Percentiles rank a stretch among this genome's conserved stretches.
These are phyloP conservation scores for Aureobasidium musti DNA, from an alignment of 2,329 filamentous ascomycete species.

Conservation along the genomic window DNA sequence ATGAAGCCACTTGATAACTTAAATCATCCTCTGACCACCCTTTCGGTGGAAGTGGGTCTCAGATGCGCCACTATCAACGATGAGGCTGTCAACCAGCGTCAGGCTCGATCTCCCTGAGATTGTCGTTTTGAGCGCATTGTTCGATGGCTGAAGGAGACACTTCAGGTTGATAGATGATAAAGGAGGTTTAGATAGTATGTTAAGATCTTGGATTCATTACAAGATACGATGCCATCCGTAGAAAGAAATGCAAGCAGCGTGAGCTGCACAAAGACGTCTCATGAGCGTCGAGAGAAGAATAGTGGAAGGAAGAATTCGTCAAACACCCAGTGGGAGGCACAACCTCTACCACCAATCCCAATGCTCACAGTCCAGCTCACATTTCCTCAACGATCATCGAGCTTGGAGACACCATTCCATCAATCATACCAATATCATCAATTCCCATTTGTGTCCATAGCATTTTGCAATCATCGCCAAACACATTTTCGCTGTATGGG, in stretches of 20 bases:
- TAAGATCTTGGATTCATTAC: neutral
- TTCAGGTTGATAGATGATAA: neutral
- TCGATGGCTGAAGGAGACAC: no score
- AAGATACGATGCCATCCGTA: neutral
- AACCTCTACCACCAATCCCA: neutral
- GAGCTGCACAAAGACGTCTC: conserved; percentile 8
- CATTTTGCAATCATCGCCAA: conserved; percentile 15
- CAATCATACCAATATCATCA: conserved; percentile 17
- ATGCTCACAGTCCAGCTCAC: neutral
- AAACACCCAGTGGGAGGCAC: neutral
- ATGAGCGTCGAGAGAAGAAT: conserved; percentile 4
- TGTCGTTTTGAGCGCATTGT: no score
- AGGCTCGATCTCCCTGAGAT: no score
- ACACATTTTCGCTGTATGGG: conserved; percentile 23
- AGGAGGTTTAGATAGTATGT: no score
- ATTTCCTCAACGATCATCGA: conserved; percentile 17
- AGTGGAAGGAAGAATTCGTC: neutral
- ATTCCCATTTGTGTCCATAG: conserved; percentile 15
- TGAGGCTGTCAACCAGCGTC: no score
- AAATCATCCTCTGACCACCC: no score
- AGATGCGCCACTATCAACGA: no score
- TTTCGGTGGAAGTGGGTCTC: no score
- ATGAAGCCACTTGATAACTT: no score
- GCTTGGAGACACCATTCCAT: conserved; percentile 4
- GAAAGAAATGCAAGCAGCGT: neutral